Evolutionary conservation across 441 rosid species (phyloP).

Genomic region (Mallotus repandus): DNA sequence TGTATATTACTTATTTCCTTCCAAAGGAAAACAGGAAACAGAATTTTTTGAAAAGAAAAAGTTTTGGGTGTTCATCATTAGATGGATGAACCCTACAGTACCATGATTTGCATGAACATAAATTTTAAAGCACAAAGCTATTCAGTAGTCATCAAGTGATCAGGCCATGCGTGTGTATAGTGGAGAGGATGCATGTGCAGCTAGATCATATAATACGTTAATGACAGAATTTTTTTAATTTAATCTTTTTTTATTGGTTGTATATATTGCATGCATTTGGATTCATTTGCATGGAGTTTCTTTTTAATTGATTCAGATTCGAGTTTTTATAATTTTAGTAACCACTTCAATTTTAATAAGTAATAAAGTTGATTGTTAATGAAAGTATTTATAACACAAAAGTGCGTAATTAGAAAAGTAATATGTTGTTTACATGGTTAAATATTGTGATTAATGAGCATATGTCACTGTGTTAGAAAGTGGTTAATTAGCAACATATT

Average conservation of each 20-base stretch:
- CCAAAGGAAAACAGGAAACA: not conserved
- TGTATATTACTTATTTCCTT: not conserved
- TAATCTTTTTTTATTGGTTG: not conserved
- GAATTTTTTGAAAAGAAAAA: not conserved
- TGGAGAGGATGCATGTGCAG: conserved; percentile 2
- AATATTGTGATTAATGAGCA: not conserved
- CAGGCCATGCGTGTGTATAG: conserved; percentile 15
- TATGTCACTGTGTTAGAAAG: not conserved
- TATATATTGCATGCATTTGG: too few relatives aligned
- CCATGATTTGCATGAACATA: not conserved
- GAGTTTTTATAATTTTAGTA: too few relatives aligned
- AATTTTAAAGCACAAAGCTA: conserved; percentile 6
- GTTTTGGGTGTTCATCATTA: not conserved
- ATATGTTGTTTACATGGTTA: not conserved
- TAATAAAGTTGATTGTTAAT: too few relatives aligned
- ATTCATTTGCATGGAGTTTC: too few relatives aligned
- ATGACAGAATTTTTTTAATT: not conserved
- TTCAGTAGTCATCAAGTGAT: conserved; percentile 6
- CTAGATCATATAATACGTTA: not conserved
- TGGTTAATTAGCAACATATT: too few relatives aligned
- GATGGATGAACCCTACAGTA: not conserved
- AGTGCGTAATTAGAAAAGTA: too few relatives aligned
- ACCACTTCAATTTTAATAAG: too few relatives aligned
- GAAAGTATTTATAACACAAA: too few relatives aligned
- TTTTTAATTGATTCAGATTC: too few relatives aligned